Conservation (phyloP, 2,329 filamentous ascomycete genomes). For the Neocatenulostroma microsporum region DNA sequence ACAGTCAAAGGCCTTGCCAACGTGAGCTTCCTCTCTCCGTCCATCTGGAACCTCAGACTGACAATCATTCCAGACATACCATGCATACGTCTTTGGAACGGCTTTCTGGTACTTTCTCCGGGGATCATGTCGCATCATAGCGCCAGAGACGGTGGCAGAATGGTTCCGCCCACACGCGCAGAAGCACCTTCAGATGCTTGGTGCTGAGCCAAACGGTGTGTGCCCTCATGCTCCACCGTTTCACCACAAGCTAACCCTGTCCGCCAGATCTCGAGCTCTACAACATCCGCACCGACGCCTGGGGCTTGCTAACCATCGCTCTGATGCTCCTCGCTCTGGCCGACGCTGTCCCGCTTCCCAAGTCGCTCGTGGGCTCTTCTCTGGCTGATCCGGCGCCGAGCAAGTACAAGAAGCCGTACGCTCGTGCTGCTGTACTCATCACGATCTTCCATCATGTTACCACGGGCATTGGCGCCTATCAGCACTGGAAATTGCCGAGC, state of each 20-base stretch:
- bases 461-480: constrained; percentile 27
- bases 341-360: constrained; percentile 25
- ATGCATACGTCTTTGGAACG: constrained; percentile 24
- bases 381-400: constrained; percentile 11
- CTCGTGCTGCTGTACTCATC: constrained; percentile 24
- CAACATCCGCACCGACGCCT: constrained; percentile 31
- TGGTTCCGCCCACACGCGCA: constrained; percentile 25
- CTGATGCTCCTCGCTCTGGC: constrained; percentile 25
- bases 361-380: constrained; percentile 15
- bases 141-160: constrained; percentile 27
- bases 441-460: constrained; percentile 30
- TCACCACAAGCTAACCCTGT: constrained; percentile 1
- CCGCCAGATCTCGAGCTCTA: constrained; percentile 31
- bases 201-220: constrained; percentile 9
- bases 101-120: constrained; percentile 31
- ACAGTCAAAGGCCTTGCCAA: constrained; percentile 13
- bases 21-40: constrained; percentile 1
- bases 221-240: background rate
- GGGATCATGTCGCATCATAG: constrained; percentile 26
- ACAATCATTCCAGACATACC: constrained; percentile 13
- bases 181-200: background rate
- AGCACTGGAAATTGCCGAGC: constrained; percentile 25
- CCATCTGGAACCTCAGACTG: background rate
- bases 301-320: constrained; percentile 27
- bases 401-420: constrained; percentile 25